Conservation (phyloP, 371 early-diverging fungal genomes). For the Syncephalastrum racemosum region DNA sequence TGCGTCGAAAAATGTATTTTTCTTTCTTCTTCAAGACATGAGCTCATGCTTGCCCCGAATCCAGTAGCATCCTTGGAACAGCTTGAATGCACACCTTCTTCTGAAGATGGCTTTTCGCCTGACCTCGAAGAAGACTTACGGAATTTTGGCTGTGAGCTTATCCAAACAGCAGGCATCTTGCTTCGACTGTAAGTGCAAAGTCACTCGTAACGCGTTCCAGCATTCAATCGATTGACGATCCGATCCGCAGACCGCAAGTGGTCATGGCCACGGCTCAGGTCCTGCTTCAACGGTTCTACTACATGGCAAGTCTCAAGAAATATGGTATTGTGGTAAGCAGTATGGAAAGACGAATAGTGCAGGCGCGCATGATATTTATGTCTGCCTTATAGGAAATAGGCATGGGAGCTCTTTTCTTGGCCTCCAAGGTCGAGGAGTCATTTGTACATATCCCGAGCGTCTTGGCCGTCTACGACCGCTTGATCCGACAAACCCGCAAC, state of each 20-base stretch:
- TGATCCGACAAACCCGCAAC: constrained; percentile 59
- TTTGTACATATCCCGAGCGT: constrained; percentile 76
- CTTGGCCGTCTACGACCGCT: constrained; percentile 72
- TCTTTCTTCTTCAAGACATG: constrained; percentile 6
- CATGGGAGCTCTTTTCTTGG: constrained; percentile 86
- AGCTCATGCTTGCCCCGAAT: constrained; percentile 42
- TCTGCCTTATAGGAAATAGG: constrained; percentile 68
- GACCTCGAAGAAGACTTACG: constrained; percentile 76
- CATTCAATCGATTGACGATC: background rate
- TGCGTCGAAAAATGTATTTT: too few relatives aligned
- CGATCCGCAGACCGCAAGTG: constrained; percentile 77
- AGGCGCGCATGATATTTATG: background rate
- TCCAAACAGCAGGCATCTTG: constrained; percentile 84
- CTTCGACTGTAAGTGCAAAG: constrained; percentile 67
- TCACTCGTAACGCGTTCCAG: background rate
- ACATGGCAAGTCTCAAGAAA: constrained; percentile 70
- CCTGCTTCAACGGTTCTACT: constrained; percentile 91
- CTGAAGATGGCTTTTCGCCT: constrained; percentile 62
- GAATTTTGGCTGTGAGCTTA: constrained; percentile 77
- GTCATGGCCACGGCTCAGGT: constrained; percentile 96
- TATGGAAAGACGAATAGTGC: too few relatives aligned
- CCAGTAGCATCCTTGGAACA: constrained; percentile 73
- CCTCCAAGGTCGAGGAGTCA: constrained; percentile 90
- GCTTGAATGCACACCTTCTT: constrained; percentile 67
- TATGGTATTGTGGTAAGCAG: constrained; percentile 71